Conservation (phyloP, 805 yeast genomes). For the Starmerella sirachaensis region DNA sequence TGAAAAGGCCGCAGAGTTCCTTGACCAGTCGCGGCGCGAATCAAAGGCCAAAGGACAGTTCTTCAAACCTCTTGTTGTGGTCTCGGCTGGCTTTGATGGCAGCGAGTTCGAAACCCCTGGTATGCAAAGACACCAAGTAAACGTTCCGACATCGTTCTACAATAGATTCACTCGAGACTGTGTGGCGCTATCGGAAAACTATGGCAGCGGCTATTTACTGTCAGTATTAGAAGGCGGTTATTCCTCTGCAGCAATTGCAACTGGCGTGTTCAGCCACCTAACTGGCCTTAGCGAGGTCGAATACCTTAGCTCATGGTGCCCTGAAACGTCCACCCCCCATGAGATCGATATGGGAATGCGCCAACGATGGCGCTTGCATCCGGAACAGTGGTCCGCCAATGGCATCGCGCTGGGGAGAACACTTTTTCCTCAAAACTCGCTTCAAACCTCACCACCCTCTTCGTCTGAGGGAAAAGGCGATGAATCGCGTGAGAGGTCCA, state of each 20-base stretch:
- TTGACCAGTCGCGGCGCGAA: slow-evolving; percentile 2
- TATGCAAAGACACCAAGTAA: slow-evolving; percentile 75
- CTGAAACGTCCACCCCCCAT: slow-evolving; percentile 42
- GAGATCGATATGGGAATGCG: slow-evolving; percentile 60
- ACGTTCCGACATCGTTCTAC: slow-evolving; percentile 72
- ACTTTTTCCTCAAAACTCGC: slow-evolving; percentile 14
- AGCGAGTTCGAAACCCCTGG: slow-evolving; percentile 69
- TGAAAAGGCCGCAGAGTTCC: slow-evolving; percentile 52
- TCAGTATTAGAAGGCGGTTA: slow-evolving; percentile 79
- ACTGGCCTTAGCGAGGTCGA: slow-evolving; percentile 49
- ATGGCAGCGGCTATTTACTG: slow-evolving; percentile 47
- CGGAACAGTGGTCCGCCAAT: slow-evolving; percentile 20
- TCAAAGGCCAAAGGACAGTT: slow-evolving; percentile 26
- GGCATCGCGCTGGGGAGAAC: slow-evolving; percentile 28
- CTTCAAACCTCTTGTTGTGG: slow-evolving; percentile 49
- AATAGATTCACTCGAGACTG: slow-evolving; percentile 62
- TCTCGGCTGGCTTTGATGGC: slow-evolving; percentile 84
- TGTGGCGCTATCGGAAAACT: slow-evolving; percentile 52
- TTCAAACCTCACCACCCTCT: background rate
- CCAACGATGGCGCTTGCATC: slow-evolving; percentile 41
- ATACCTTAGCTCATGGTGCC: slow-evolving; percentile 59
- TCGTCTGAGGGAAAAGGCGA: no score
- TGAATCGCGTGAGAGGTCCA: no score
- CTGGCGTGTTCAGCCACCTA: slow-evolving; percentile 70
- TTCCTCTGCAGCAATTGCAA: slow-evolving; percentile 65